These are phyloP conservation scores for Dipsacomyces acuminosporus DNA, from an alignment of 371 early-diverging fungal species.

Conservation along the genomic window DNA sequence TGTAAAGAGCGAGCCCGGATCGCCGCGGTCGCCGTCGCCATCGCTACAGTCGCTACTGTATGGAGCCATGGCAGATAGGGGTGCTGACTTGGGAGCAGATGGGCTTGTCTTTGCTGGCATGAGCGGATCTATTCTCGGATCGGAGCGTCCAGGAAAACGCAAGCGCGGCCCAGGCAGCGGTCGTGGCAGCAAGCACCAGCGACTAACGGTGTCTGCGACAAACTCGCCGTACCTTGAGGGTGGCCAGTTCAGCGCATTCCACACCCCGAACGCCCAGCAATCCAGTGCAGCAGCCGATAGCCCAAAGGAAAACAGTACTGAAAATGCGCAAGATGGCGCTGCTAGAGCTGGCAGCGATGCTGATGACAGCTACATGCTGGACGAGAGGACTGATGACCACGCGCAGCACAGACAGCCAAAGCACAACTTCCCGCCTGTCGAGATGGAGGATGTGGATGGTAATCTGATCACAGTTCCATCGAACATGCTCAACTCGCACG, in stretches of 20 bases:
- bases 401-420: constrained; percentile 7
- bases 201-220: constrained; percentile 30
- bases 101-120: no score
- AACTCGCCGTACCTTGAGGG: constrained; percentile 25
- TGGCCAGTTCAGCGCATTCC: constrained; percentile 9
- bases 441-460: constrained; percentile 31
- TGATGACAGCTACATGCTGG: not conserved
- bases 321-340: not conserved
- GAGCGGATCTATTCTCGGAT: not conserved
- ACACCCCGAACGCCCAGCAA: not conserved
- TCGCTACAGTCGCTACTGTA: constrained; percentile 29
- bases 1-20: constrained; percentile 36
- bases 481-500: constrained; percentile 29
- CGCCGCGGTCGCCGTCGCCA: constrained; percentile 29
- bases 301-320: constrained; percentile 4
- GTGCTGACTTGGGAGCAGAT: not conserved
- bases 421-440: constrained; percentile 30
- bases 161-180: constrained; percentile 6
- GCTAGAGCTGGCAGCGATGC: not conserved
- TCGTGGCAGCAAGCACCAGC: constrained; percentile 17
- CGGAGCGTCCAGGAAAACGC: constrained; percentile 13
- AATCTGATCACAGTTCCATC: constrained; percentile 27
- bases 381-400: not conserved
- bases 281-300: not conserved
- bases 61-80: not conserved